Percentiles rank a stretch among this genome's conserved stretches.
Evolutionary conservation across 441 rosid species (phyloP).

Genomic region (Manihot esculenta): DNA sequence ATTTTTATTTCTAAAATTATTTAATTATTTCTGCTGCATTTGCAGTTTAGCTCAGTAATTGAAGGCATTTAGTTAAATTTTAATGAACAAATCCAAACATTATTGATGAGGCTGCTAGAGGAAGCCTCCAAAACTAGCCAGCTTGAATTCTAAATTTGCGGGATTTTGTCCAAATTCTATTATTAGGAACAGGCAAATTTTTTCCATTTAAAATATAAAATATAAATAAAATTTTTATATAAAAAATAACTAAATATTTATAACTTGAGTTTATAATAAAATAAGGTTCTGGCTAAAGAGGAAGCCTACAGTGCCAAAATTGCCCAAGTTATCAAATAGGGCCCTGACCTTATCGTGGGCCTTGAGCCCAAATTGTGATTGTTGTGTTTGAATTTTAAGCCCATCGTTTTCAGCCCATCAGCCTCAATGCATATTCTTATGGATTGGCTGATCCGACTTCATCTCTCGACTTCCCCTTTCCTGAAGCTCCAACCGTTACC

Average conservation of each 20-base stretch:
- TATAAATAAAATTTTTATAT: no score
- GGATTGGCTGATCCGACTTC: neutral
- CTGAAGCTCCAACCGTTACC: neutral
- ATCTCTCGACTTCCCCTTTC: neutral
- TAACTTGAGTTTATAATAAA: no score
- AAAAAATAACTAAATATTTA: no score
- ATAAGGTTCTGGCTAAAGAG: no score
- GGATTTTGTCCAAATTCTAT: conserved; percentile 19
- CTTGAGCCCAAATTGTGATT: neutral
- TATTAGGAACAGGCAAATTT: neutral
- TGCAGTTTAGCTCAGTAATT: no score
- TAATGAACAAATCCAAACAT: conserved; percentile 8
- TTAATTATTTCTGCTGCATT: no score
- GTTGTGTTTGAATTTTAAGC: neutral
- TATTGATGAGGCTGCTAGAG: conserved; percentile 14
- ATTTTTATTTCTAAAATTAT: no score
- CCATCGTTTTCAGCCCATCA: neutral
- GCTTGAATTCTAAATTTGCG: conserved; percentile 16
- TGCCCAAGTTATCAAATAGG: no score
- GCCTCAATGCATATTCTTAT: no score
- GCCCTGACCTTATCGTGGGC: neutral
- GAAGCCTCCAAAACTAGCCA: conserved; percentile 27
- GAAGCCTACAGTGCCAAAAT: no score
- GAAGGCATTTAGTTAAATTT: no score
- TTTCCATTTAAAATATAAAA: no score